Base-by-base conservation (phyloP, 2,329 filamentous ascomycete species). In the Stemphylium beticola region DNA sequence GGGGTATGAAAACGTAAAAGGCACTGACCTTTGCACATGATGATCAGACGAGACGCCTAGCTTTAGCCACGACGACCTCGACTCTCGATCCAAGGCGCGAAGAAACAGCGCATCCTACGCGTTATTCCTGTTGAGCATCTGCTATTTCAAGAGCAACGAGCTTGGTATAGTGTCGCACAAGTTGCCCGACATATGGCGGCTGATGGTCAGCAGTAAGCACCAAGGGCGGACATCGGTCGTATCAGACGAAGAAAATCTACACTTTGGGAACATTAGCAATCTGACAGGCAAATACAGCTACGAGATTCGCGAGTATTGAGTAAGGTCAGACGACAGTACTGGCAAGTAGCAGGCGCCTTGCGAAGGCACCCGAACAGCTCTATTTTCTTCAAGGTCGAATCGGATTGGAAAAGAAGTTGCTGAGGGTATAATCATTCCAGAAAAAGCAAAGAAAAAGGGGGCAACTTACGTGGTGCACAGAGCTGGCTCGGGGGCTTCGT, bases 321-420 rank as follows among this genome's bases (percentile, higher is more conserved):
- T 58, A 64, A 64, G 64, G 79, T 92, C 89, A 92, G 89, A 90
- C 87, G 87, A 84, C 80, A 78, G 88, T 92, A 92, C 90, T 93
- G 90, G 90, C 90, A 90, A 92, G 90, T 92, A 92, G 88, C 90
- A 91, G 87, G 86, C 83, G 73, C 76, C 81, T 80, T 81, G 83
- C 79, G 79, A 81, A 76, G 78, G 78, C 79, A 73, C 81, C 86
- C 87, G 87, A 62, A 84, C 80, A 88, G 84, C 83, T 82, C 80
- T 80, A 74, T 65, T 81, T 87, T 91, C 87, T 86, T 92, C 90
- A 93, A 88, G 87, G 88, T 86, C 90, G 90, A 91, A 84, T 93
- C 88, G 80, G 88, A 83, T 87, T 84, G 88, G 88, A 90, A 92
- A 92, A 91, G 89, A 92, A 92, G 89, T 89, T 76, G 81, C 80